Base-by-base conservation (phyloP, 2,329 filamentous ascomycete species). In the Tolypocladium amazonense region DNA sequence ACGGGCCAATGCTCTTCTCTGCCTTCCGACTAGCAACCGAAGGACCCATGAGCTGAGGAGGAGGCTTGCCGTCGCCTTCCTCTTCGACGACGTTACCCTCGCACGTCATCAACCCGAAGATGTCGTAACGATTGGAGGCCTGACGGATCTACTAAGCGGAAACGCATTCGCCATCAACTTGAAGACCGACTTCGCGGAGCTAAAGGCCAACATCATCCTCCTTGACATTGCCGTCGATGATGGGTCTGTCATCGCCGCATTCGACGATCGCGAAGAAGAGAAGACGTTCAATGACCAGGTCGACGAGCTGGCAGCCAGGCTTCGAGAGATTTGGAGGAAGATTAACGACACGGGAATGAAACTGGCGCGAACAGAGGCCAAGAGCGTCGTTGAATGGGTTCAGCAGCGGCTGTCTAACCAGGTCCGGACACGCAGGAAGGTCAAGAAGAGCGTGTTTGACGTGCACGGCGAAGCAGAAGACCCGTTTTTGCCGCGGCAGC, bases 311-410 rank as follows among this genome's bases (percentile, higher is more conserved):
- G 79, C 84, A 1, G 73, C 74, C 23, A 77, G 76, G 39, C 76
- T 95, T 57, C 84, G 86, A 63, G 70, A 74, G 20, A 74, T 86
- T 38, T 79, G 79, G 72, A 76, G 77, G 60, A 81, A 80, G 45
- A 95, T 96, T 67, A 81, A 87, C 61, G 89, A 92, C 67, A 81
- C 86, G 1, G 90, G 89, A 47, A 88, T 90, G 53, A 85, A 85
- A 27, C 78, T 94, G 60, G 81, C 82, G 20, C 82, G 89, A 37
- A 88, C 89, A 37, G 86, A 95, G 68, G 85, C 89, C 15, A 96
- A 96, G 73, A 85, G 86, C 58, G 80, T 81, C 14, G 78, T 96
- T 45, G 88, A 95, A 66, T 81, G 86, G 60, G 75, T 96, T n/a
- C 81, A 87, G 61, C 85, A 89, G 67, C 84, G 92, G 59, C 77